Conservation (phyloP, 148 eudicot genomes). For the Chenopodium formosanum region DNA sequence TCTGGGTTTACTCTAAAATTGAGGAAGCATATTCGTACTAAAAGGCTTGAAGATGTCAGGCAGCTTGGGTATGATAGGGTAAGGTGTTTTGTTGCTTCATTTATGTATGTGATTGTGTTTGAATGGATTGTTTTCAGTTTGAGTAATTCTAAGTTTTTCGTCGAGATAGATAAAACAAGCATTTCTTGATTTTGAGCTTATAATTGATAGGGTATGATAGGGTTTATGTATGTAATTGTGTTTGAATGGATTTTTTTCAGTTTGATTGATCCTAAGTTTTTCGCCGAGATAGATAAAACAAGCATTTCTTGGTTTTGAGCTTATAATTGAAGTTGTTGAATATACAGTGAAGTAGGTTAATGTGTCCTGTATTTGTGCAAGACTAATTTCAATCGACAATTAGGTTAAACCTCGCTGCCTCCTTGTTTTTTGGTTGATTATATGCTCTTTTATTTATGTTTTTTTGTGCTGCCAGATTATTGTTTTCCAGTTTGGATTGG, state of each 20-base stretch:
- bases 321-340: background rate
- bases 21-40: slow-evolving; percentile 96
- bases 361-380: background rate
- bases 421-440: background rate
- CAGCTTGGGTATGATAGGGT: slow-evolving; percentile 99
- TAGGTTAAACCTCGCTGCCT: background rate
- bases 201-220: slow-evolving; percentile 63
- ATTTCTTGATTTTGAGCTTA: background rate
- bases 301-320: background rate
- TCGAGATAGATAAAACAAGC: background rate
- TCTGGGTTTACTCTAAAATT: slow-evolving; percentile 92
- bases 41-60: slow-evolving; percentile 93
- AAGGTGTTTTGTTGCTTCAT: slow-evolving; percentile 14
- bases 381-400: too few relatives aligned
- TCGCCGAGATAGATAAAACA: background rate
- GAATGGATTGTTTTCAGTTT: background rate
- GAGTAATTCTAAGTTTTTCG: background rate
- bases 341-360: background rate
- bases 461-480: slow-evolving; percentile 52
- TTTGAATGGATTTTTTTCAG: background rate
- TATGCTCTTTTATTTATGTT: background rate
- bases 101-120: background rate
- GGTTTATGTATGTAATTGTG: slow-evolving; percentile 31
- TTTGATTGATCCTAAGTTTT: too few relatives aligned
- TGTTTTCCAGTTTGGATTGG: slow-evolving; percentile 91